These are phyloP conservation scores for Coemansia sp. DNA, from an alignment of 192 early-diverging fungal genomes.

Conservation along the genomic window DNA sequence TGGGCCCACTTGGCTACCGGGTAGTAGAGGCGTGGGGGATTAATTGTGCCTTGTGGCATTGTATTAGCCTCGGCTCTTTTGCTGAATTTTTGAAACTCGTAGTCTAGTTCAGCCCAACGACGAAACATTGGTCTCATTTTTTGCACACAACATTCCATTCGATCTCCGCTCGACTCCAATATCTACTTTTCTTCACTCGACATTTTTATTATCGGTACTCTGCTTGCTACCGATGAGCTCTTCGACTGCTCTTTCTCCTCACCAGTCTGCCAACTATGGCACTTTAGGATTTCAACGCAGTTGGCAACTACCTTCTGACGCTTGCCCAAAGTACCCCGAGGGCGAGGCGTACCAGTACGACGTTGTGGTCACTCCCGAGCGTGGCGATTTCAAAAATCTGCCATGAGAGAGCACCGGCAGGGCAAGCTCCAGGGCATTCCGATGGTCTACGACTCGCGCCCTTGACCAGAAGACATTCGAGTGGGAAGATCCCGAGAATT, in stretches of 20 bases:
- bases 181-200: not conserved
- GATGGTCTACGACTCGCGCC: slow-evolving; percentile 82
- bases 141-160: no score
- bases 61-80: no score
- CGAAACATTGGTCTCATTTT: no score
- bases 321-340: slow-evolving; percentile 57
- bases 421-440: slow-evolving; percentile 59
- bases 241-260: not conserved
- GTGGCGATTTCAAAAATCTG: slow-evolving; percentile 27
- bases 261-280: slow-evolving; percentile 21
- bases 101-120: no score
- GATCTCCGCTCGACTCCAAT: not conserved
- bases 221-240: not conserved
- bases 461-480: slow-evolving; percentile 74
- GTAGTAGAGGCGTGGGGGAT: no score
- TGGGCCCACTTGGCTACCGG: no score
- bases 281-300: slow-evolving; percentile 48
- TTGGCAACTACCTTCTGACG: slow-evolving; percentile 81
- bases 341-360: slow-evolving; percentile 86
- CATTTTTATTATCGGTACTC: no score
- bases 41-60: no score
- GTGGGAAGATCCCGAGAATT: slow-evolving; percentile 45
- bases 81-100: no score
- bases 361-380: slow-evolving; percentile 66
- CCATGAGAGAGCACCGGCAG: slow-evolving; percentile 39